Percentiles rank a stretch among this genome's conserved stretches.
These are phyloP conservation scores for Alternaria postmessia DNA, from an alignment of 2,329 filamentous ascomycete species.

Conservation along the genomic window DNA sequence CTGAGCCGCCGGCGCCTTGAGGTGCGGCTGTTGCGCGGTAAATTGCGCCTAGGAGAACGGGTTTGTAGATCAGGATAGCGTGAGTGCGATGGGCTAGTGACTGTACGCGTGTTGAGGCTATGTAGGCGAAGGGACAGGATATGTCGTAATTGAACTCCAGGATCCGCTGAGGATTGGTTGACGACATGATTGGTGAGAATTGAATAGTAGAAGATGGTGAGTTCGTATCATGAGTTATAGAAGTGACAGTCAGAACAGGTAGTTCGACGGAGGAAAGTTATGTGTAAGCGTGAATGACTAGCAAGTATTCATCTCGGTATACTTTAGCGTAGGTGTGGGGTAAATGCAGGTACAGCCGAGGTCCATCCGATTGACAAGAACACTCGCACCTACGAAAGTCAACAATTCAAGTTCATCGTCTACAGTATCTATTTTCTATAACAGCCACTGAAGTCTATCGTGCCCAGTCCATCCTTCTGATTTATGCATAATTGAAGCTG, in stretches of 20 bases:
- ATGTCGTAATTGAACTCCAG: conserved; percentile 47
- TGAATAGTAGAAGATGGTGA: not conserved
- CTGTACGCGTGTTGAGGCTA: conserved; percentile 45
- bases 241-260: not conserved
- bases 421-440: not conserved
- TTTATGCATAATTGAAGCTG: conserved; percentile 71
- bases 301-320: conserved; percentile 7
- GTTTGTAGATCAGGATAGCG: conserved; percentile 36
- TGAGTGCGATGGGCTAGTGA: conserved; percentile 39
- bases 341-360: conserved; percentile 14
- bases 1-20: conserved; percentile 46
- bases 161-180: conserved; percentile 1
- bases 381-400: not conserved
- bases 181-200: not conserved
- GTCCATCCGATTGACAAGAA: not conserved
- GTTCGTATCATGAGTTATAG: not conserved
- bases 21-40: conserved; percentile 48
- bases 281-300: not conserved
- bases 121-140: conserved; percentile 51
- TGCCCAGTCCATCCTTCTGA: not conserved
- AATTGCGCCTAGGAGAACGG: conserved; percentile 47
- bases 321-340: conserved; percentile 7
- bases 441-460: not conserved
- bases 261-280: not conserved
- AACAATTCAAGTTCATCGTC: not conserved